Base-by-base conservation (phyloP, 2,329 filamentous ascomycete genomes). In the Pseudogymnoascus sp. region DNA sequence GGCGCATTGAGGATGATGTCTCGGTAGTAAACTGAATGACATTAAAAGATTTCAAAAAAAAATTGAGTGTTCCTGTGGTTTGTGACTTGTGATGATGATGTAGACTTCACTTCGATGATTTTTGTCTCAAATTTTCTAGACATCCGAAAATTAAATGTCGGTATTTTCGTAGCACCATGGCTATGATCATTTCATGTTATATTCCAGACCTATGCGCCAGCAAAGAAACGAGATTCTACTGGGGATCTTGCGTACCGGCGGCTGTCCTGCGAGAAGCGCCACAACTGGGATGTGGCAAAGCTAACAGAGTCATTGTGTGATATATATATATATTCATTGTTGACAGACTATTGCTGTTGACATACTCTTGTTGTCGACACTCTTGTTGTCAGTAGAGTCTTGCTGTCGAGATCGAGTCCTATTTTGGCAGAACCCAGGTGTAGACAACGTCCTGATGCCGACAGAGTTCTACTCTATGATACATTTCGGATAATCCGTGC, bases 1-100 rank as follows among this genome's bases (percentile, higher is more conserved):
- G 58, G 58, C 58, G 58, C 58, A 60, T 41, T 60, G 49, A 55
- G 49, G 49, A 55, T 55, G 49, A 55, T 55, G 49, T 55, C 49
- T 55, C 49, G 49, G 49, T 55, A 55, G 49, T 55, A 55, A 12
- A 55, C 49, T 55, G 49, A 55, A 55, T 55, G 49, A 55, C 49
- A 55, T 55, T 55, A 33, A 55, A 55, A 55, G 49, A 55, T 55
- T 55, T 55, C 49, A 55, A 55, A 55, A 49, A 49, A 29, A 29
- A 39, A n/a, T n/a, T 7, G 26, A 6, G 45, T 52, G 8, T 52
- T 33, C 26, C 33, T 52, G 45, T 31, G 7, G 14, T 31, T 33
- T 4, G 26, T 55, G 26, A 55, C 29, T 29, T 29, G 43, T 55
- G 49, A 55, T 33, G n/a, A 16, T 55, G 23, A 19, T 31, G 26